Percentiles rank a stretch among this genome's conserved stretches.
Evolutionary conservation across 768 basidiomycete genomes (phyloP).

Genomic region (Calocera viscosa): DNA sequence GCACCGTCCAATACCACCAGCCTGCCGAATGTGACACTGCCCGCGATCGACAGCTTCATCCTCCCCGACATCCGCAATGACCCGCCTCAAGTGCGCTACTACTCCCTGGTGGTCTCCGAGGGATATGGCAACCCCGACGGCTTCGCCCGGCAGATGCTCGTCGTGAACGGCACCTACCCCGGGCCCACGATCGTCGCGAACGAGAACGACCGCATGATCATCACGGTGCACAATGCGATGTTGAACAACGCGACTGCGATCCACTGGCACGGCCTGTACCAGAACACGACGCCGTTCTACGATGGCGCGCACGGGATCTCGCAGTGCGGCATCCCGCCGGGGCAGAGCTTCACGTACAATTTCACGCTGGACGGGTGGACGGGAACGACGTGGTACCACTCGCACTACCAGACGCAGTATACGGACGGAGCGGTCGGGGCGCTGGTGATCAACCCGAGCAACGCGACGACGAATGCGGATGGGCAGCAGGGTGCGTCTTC

Average conservation of each 20-base stretch:
- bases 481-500: background rate
- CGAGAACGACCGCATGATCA: slow-evolving; percentile 12
- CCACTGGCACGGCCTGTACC: slow-evolving; percentile 19
- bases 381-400: slow-evolving; percentile 13
- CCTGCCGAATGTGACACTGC: background rate
- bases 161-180: slow-evolving; percentile 17
- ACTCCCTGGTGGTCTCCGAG: slow-evolving; percentile 33
- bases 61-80: background rate
- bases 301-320: slow-evolving; percentile 17
- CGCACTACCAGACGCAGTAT: slow-evolving; percentile 10
- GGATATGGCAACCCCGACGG: slow-evolving; percentile 33
- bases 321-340: slow-evolving; percentile 18
- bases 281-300: slow-evolving; percentile 15
- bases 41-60: background rate
- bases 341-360: slow-evolving; percentile 12
- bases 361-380: slow-evolving; percentile 11
- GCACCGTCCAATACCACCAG: background rate
- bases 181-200: slow-evolving; percentile 19
- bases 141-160: slow-evolving; percentile 24
- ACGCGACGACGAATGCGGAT: slow-evolving; percentile 4
- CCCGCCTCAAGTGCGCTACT: slow-evolving; percentile 32
- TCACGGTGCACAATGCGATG: slow-evolving; percentile 10
- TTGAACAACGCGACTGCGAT: slow-evolving; percentile 11
- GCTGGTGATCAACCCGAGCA: slow-evolving; percentile 15
- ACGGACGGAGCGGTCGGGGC: slow-evolving; percentile 15